Base-by-base conservation (phyloP, 2,329 filamentous ascomycete genomes). In the Colletotrichum nymphaeae region DNA sequence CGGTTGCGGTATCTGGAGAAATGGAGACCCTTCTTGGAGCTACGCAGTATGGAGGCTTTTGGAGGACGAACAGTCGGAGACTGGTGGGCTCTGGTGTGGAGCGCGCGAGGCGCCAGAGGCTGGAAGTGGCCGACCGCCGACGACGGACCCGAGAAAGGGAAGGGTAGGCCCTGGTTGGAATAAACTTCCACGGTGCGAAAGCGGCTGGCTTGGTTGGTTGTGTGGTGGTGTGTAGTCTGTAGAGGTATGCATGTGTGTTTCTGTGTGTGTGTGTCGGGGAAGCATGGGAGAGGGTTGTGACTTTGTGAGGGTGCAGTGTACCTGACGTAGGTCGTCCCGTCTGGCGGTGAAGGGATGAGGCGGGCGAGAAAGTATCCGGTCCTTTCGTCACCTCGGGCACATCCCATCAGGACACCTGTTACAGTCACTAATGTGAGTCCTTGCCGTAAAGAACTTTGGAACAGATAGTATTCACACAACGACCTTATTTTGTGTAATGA, bases 271-370 rank as follows among this genome's bases (percentile, higher is more conserved):
- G 37, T 30, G 49, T 55, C 28, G 9, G 58, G 42, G 55, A 37
- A 12, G 16, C 16, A 62, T 14, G n/a, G 35, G 46, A 32, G 52
- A 42, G 56, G 49, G 46, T 60, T 19, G 14, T 42, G 37, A 42
- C 37, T 42, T 42, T 42, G 37, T 42, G 37, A 42, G 37, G 37
- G 37, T 42, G 37, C 37, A 42, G 37, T 16, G 56, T 60, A 42
- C 64, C 53, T 58, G 66, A 63, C 42, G 57, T 63, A 42, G 28
- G 66, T 56, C 28, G 30, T 30, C 62, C 62, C 46, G 14, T 64
- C 62, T 64, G 62, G 62, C 62, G 62, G 62, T 64, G 62, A 64
- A 55, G 62, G 52, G 49, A 64, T 55, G 62, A 28, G 46, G 62
- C 62, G 49, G 46, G 24, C 19, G 19, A 8, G 12, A 26, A 64